Percentiles rank a stretch among this genome's conserved stretches.
Conservation (phyloP, 2,329 filamentous ascomycete genomes). For the Claviceps sp. region DNA sequence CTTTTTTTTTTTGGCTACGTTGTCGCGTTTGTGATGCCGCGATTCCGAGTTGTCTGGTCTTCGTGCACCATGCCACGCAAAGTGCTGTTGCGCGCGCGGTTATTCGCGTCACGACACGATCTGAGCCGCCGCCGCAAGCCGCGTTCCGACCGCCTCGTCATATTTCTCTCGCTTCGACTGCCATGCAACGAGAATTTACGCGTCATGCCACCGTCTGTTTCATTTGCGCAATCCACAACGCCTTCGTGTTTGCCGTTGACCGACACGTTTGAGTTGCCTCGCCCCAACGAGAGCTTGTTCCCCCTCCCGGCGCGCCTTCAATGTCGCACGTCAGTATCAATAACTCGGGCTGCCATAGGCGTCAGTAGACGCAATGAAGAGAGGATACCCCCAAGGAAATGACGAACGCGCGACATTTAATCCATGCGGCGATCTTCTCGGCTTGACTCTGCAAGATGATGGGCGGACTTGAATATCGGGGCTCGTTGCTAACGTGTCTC, state of each 20-base stretch:
- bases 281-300: background rate
- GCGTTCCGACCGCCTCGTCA: background rate
- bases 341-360: background rate
- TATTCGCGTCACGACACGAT: slow-evolving; percentile 10
- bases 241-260: background rate
- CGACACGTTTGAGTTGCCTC: background rate
- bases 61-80: background rate
- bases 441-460: background rate
- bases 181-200: background rate
- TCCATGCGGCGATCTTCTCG: background rate
- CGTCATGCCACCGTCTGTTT: background rate
- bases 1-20: slow-evolving; percentile 11
- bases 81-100: slow-evolving; percentile 4
- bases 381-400: too few species aligned
- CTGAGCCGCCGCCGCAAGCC: background rate
- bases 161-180: background rate
- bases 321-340: background rate
- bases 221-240: background rate
- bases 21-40: slow-evolving; percentile 1
- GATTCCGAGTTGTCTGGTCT: background rate
- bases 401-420: background rate
- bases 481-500: background rate
- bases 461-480: background rate
- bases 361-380: background rate
- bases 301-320: background rate